Evolutionary conservation across 306 rosid species (phyloP), one percentile per base, ranked within the genome.

Genomic region (Argentina anserina): DNA sequence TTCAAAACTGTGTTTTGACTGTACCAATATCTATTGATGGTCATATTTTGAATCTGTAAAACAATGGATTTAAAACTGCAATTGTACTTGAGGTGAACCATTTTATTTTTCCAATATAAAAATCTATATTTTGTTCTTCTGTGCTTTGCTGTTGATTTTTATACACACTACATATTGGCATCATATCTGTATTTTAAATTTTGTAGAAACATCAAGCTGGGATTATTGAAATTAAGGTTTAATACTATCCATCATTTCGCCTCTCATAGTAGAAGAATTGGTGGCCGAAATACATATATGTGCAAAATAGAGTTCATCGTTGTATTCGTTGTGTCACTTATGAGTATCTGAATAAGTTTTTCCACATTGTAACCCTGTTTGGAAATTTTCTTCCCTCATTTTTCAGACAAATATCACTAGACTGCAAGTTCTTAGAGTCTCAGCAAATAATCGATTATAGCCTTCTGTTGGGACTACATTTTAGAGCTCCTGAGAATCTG

Each of bases 401-500:
- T 55, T 70, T 78, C 92, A 91, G 99, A 55, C 99, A 94, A 87
- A 82, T 94, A 76, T 80, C 79, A 76, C 79, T 88, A 61, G 97
- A 94, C 86, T 89, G 96, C 74, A 65, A 0, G 82, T 94, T 94
- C 89, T 84, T 94, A 90, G 86, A 89, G 84, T 94, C 99, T 70
- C 96, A 82, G 84, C 87, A 79, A 21, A 90, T 94, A 74, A 91
- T 94, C 42, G 99, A 94, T 83, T 94, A 94, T 71, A 94, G 99
- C 80, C 96, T 94, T 75, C 87, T 94, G 75, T 81, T 94, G 87
- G 99, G 99, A 68, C 71, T 94, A 69, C 96, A 94, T 86, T 88
- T 94, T 84, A 85, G 95, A 90, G 97, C 96, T 80, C 99, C 99
- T 67, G 89, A 89, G 81, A 83, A 85, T 83, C 89, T 89, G 70